Base-by-base conservation (phyloP, 176 grass and related monocot species). In the Aegilops speltoides region DNA sequence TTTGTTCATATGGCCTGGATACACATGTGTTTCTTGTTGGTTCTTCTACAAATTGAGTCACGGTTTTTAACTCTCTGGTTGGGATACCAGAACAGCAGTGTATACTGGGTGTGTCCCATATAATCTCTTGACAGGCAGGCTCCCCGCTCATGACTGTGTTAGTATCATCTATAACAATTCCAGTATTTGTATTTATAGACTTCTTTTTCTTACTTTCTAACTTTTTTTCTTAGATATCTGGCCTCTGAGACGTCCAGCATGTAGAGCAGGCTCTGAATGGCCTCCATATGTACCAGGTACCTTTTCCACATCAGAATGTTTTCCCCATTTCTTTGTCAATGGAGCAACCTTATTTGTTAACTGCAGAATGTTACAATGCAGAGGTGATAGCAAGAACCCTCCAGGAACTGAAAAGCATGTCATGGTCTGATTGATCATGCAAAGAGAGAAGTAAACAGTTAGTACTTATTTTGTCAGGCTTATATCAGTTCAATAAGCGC, bases 341-440 rank as follows among this genome's bases (percentile, higher is more conserved):
- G 78, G 81, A 43, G 26, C 63, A n/a, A 84, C 82, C 46, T 93
- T 91, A 74, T 76, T 87, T 14, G 75, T 60, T 76, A 94, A 93
- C 29, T 91, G 85, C 40, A 88, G 66, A 60, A 91, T 40, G 70
- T 85, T 89, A 24, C 25, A 87, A 77, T 46, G 80, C 8, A 97
- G 83, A 78, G 95, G 95, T 72, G 95, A 97, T 66, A 93, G 64
- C 60, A 97, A 82, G 76, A 76, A 62, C 12, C 90, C 87, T 77
- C 83, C 95, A 86, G 95, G 92, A 85, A 89, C 71, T 57, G 74
- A 43, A 89, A 87, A 84, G 76, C 82, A 84, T 24, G 90, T 91
- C 92, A 97, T 97, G 75, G 85, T 82, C 95, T 97, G 90, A 79
- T 91, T 78, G 59, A 84, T 83, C 72, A 85, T 59, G 66, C 52